Conservation (phyloP, 441 rosid species). For the Gossypium trilobum region DNA sequence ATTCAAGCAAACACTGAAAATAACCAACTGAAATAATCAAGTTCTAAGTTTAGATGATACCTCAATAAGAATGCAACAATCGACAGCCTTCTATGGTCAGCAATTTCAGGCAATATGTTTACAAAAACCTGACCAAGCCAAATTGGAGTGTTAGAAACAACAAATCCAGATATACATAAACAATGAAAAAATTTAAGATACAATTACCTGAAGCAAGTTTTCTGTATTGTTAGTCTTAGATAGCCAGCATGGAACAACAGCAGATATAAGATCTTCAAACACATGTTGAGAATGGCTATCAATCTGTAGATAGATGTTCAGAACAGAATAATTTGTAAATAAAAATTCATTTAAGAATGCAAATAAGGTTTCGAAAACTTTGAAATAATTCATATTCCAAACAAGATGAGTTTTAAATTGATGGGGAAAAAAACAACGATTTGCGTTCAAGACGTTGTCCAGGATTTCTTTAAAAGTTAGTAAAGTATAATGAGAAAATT, state of each 20-base stretch:
- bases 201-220: conserved; percentile 63
- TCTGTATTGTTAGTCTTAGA: conserved; percentile 48
- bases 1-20: conserved; percentile 11
- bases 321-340: conserved; percentile 16
- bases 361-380: neutral
- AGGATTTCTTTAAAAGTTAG: neutral
- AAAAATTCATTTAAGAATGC: neutral
- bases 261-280: conserved; percentile 75
- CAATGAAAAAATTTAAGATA: conserved; percentile 7
- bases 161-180: neutral
- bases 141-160: conserved; percentile 11
- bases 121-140: conserved; percentile 62
- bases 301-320: conserved; percentile 35
- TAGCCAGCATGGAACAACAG: conserved; percentile 81
- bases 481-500: neutral
- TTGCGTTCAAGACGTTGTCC: neutral
- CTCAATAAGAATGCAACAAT: conserved; percentile 67
- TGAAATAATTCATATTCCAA: neutral
- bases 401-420: neutral
- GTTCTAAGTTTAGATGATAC: conserved; percentile 29
- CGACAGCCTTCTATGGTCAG: conserved; percentile 76
- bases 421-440: neutral
- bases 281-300: conserved; percentile 70
- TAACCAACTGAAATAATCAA: conserved; percentile 1
- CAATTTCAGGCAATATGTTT: conserved; percentile 64